Base-by-base conservation (phyloP, 306 rosid species). In the Castanea mollissima region DNA sequence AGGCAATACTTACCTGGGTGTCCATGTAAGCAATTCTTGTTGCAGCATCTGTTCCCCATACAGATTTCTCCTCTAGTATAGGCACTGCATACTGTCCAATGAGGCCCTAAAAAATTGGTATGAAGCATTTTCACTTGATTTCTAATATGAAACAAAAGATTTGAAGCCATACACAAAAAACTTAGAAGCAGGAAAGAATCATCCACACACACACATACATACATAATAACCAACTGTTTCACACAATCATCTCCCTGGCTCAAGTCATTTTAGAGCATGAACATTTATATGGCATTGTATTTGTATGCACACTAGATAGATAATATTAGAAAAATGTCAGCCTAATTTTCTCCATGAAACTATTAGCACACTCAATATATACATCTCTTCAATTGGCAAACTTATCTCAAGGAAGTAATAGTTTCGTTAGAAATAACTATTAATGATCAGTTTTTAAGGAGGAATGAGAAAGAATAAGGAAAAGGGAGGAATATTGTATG, bases 21-120 rank as follows among this genome's bases (percentile, higher is more conserved):
- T 95, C 99, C 99, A 95, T 95, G 89, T 95, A 95, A 68, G 99
- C 97, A 75, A 95, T 95, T 87, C 99, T 84, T 74, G 99, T 95
- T 18, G 99, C 97, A 70, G 98, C 99, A 74, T 92, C 99, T 0
- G 99, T 92, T 71, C 98, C 99, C 99, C 99, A 95, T 70, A 92
- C 98, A 46, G 98, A 95, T 80, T 92, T 95, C 81, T 95, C 98
- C 83, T 95, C 98, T 4, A 95, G 87, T 67, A 92, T 92, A 56
- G 99, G 98, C 59, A 95, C 98, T 0, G 98, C 99, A 77, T 95
- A 91, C 89, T 92, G 96, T 46, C 99, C 98, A 52, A 95, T 91
- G 79, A 92, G 93, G 38, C 99, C 97, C 97, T 93, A 79, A 54
- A 84, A 25, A 62, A 69, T 19, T 80, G 60, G 71, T 21, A 21